These are phyloP conservation scores for Euptelea pleiosperma DNA, from an alignment of 164 flowering plant genomes.

Conservation along the genomic window DNA sequence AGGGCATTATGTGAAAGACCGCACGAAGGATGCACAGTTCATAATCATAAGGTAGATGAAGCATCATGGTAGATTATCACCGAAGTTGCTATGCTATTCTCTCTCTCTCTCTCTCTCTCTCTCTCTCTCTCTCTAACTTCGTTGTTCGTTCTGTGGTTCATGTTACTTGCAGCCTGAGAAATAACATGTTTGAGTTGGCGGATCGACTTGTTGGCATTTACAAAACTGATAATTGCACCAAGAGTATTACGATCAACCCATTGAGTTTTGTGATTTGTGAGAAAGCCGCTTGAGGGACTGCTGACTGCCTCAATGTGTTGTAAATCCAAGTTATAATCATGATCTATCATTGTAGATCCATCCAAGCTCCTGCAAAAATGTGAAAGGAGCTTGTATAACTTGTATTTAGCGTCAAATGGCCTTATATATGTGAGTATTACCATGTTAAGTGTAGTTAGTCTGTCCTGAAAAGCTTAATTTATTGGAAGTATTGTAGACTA, in stretches of 20 bases:
- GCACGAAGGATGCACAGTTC: constrained; percentile 96
- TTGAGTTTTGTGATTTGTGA: constrained; percentile 63
- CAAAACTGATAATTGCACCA: constrained; percentile 95
- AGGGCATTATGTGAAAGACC: constrained; percentile 97
- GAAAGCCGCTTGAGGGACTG: constrained; percentile 43
- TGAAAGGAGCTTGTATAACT: too few relatives aligned
- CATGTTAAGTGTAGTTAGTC: too few relatives aligned
- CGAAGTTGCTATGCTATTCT: not conserved
- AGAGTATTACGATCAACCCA: constrained; percentile 93
- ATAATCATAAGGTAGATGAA: constrained; percentile 75
- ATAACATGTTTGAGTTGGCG: constrained; percentile 97
- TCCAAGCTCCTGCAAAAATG: too few relatives aligned
- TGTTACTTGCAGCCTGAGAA: constrained; percentile 65
- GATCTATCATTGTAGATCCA: not conserved
- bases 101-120: not conserved
- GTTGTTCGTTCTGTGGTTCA: too few relatives aligned
- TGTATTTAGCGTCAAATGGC: too few relatives aligned
- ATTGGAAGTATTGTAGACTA: too few relatives aligned
- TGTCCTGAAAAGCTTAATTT: too few relatives aligned
- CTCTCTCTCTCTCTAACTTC: too few relatives aligned
- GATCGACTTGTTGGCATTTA: constrained; percentile 96
- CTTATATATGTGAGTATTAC: too few relatives aligned
- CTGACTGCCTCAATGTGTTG: not conserved
- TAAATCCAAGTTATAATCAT: too few relatives aligned
- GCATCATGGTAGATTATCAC: not conserved